phyloP scores from a whole-genome alignment of 768 basidiomycete genomes.

The Boletus sensibilis region DNA sequence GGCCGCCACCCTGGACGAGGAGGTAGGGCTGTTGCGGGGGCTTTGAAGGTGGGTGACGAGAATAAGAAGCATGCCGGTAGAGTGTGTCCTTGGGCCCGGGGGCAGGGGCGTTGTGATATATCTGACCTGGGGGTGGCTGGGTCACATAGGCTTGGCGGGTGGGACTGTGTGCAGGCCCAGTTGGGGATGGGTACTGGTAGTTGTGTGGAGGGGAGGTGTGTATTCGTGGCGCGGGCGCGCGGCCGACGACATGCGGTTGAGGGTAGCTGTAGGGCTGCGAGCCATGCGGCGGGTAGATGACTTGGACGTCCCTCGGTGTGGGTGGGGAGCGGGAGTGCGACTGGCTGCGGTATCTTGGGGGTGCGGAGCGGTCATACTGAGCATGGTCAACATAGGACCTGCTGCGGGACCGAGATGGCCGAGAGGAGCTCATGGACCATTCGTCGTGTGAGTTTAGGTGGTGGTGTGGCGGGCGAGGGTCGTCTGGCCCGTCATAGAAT shows the following conservation, averaged over 20 bases:
- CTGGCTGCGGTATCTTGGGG: conserved; percentile 22
- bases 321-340: conserved; percentile 27
- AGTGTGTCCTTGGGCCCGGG: conserved; percentile 18
- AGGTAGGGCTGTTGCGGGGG: conserved; percentile 27
- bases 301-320: conserved; percentile 14
- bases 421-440: conserved; percentile 21
- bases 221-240: conserved; percentile 14
- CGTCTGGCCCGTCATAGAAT: conserved; percentile 24
- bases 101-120: conserved; percentile 18
- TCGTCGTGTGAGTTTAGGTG: conserved; percentile 11
- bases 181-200: conserved; percentile 19
- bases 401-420: conserved; percentile 24
- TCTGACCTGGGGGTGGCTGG: conserved; percentile 31
- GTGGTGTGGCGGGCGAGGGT: background rate
- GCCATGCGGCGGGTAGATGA: conserved; percentile 14
- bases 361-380: conserved; percentile 16
- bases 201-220: conserved; percentile 19
- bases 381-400: conserved; percentile 26
- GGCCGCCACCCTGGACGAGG: conserved; percentile 26
- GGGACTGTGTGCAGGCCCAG: conserved; percentile 10
- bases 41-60: conserved; percentile 24
- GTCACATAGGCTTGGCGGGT: conserved; percentile 17
- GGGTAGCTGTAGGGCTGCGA: conserved; percentile 18
- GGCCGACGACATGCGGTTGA: conserved; percentile 13
- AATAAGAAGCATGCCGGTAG: conserved; percentile 18